Evolutionary conservation across 2,329 filamentous ascomycete genomes (phyloP), one percentile per base, ranked within the genome.

Genomic region (Aspergillus hiratsukae): DNA sequence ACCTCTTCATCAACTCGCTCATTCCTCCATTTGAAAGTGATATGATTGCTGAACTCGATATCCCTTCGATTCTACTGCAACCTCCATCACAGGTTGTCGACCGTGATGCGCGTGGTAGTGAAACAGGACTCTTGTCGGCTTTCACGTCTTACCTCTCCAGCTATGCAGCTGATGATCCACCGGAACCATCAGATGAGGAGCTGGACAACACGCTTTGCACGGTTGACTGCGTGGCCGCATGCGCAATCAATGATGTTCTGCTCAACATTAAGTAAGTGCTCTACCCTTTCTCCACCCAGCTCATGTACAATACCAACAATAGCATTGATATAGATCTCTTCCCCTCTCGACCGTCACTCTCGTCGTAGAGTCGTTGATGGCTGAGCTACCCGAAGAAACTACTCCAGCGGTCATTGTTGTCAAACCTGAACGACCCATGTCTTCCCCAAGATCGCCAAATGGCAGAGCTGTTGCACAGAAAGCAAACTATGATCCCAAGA

Each of bases 141-240:
- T 90, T 99, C 66, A 95, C 93, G 0, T 96, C 90, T 4, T 99
- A 97, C 68, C 91, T 99, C 31, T 96, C 92, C n/a, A 97, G 93
- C 72, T 97, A 99, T 71, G 94, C 95, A 45, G 95, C 94, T 10
- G 94, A 97, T 72, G 94, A 99, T 69, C 94, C 94, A 11, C 94
- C 94, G 0, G 94, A 99, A 75, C 94, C 94, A 2, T 97, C 94
- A 1, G 91, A 97, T 62, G 93, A 97, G 70, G 94, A 99, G 72
- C 81, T 99, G 29, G 94, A 99, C 68, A 96, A 94, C 69, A 97
- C 94, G 0, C 79, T 99, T 9, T 94, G 90, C 70, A 93, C 94
- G 0, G 89, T 97, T 2, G 94, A 97, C 71, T 99, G 93, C 67
- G 87, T 99, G 45, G 93, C 90, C 64, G 88, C 91, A 48, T 99